Percentiles rank a stretch among this genome's conserved stretches.
These are phyloP conservation scores for Fonsecaea pugnacius DNA, from an alignment of 2,329 filamentous ascomycete species.

Conservation along the genomic window DNA sequence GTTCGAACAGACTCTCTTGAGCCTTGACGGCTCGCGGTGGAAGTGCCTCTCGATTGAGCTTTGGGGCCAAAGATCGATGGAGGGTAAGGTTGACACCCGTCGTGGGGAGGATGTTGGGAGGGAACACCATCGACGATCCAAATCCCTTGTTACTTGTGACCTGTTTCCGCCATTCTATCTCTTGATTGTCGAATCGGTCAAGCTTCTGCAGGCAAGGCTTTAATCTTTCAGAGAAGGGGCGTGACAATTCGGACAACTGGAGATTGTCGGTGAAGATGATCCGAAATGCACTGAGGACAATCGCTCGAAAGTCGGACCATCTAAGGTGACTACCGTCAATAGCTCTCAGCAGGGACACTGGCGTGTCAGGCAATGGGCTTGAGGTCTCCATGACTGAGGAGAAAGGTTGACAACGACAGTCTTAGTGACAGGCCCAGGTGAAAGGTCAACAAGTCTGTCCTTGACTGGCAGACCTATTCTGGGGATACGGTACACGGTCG, in stretches of 20 bases:
- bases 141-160: conserved; percentile 30
- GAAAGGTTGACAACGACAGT: background rate
- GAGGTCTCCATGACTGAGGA: conserved; percentile 17
- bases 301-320: conserved; percentile 34
- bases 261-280: conserved; percentile 25
- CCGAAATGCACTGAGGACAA: conserved; percentile 33
- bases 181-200: conserved; percentile 25
- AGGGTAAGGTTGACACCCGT: conserved; percentile 16
- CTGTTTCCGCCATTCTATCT: conserved; percentile 31
- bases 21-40: conserved; percentile 29
- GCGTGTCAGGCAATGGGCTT: conserved; percentile 19
- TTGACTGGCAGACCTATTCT: background rate
- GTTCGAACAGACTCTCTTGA: conserved; percentile 33
- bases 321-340: conserved; percentile 35
- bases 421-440: background rate
- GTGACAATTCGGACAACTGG: conserved; percentile 26
- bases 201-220: conserved; percentile 23
- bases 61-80: conserved; percentile 29
- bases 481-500: background rate
- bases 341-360: conserved; percentile 30
- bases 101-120: conserved; percentile 33
- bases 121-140: conserved; percentile 33
- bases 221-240: conserved; percentile 25
- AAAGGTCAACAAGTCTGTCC: conserved; percentile 1
- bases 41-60: conserved; percentile 33